Base-by-base conservation (phyloP, 1,139 yeast genomes). In the Fermentozyma sake region DNA sequence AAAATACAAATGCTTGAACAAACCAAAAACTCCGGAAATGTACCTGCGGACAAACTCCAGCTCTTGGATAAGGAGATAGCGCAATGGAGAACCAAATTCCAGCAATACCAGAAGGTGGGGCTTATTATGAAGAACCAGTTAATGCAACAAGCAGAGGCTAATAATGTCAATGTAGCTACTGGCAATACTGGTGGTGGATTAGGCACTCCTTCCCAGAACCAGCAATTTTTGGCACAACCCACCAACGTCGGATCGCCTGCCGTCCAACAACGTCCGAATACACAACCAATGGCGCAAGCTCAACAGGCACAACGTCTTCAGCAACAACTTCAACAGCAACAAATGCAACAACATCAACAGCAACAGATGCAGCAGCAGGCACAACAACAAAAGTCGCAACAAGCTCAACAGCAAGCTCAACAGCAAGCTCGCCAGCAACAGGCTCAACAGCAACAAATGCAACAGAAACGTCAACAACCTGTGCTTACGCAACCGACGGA, bases 21-120 rank as follows among this genome's bases (percentile, higher is more conserved):
- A n/a, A 57, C 58, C 21, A 59, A 58, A 28, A 48, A 38, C 15
- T 48, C 52, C 15, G 56, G 61, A 6, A 45, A 42, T 14, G 30
- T 59, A 3, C 42, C 66, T 2, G 50, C 55, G 1, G 57, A 52
- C 6, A 67, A 63, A 39, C 37, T 46, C 22, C 45, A 55, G 4
- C 51, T 52, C 11, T 50, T 64, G 6, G 71, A 66, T 22, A 47
- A 50, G 26, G 62, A 63, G 39, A 48, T 63, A 20, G 47, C 50
- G 10, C 68, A 61, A 25, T 45, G 55, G 34, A 57, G 52, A 30
- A 45, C 46, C 30, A 66, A 62, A 35, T 58, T 55, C 35, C 48
- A 55, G 9, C 61, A 58, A 32, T 62, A 52, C 38, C 68, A 63
- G 30, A 54, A 58, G 31, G 60, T 58, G 30, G 69, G 68, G 2